Base-by-base conservation (phyloP, 495 filamentous ascomycete species). In the Platismatia glauca region DNA sequence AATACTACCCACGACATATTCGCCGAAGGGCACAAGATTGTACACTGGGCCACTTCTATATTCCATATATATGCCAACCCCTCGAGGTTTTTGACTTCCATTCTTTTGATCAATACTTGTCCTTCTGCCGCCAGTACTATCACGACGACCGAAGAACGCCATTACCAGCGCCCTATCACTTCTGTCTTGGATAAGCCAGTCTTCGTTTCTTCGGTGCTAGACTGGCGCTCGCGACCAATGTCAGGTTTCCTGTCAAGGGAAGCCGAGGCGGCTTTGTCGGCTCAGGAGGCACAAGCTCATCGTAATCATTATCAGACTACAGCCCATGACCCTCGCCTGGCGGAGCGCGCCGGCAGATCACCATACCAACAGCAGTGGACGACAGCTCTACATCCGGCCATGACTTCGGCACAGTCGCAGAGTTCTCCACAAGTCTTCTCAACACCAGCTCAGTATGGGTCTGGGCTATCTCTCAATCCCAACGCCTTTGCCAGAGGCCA, bases 171-270 rank as follows among this genome's bases (percentile, higher is more conserved):
- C 6, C 33, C 50, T 3, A 58, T 44, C 15, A 8, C 53, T 59
- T 29, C 24, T 34, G n/a, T 41, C 35, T n/a, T 52, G 11, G 53
- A 11, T 31, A 43, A 16, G 27, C 38, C 5, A 4, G 8, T 8
- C 3, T 18, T 43, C 20, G 22, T 18, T 41, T 27, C 37, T 34
- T 29, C 59, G 27, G 34, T 43, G 52, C 44, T 50, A 27, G 13
- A 18, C 38, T 58, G 35, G 61, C 57, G n/a, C 20, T 48, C 20
- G 34, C 59, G 22, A 60, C 12, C n/a, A 41, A 41, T 39, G 50
- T 68, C 72, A 44, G 64, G 60, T 43, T 73, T 68, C 59, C 69
- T 72, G 50, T 71, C 70, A 24, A 59, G 69, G 33, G 67, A 71
- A 34, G 69, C 71, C 18, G 68, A 72, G 53, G 64, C 66, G 58